Evolutionary conservation across 2,329 filamentous ascomycete species (phyloP).

Genomic region (Talaromyces sp.): DNA sequence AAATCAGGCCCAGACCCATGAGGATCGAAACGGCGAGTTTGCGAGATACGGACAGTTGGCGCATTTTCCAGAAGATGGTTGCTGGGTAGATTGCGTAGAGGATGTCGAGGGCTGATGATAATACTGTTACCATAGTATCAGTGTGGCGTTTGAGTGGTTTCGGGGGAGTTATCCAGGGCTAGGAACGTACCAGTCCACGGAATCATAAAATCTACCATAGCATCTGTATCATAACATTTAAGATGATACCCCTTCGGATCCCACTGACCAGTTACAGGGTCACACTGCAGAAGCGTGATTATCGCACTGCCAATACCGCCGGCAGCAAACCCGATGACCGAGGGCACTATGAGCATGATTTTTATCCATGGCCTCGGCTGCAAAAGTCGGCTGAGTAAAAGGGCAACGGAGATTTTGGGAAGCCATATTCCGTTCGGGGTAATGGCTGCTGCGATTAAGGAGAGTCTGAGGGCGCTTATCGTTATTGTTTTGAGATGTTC

Average conservation of each 20-base stretch:
- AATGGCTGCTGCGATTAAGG: background rate
- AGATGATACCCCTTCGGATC: slow-evolving; percentile 4
- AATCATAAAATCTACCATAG: background rate
- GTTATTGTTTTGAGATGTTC: background rate
- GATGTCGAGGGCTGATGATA: background rate
- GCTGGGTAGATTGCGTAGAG: slow-evolving; percentile 16
- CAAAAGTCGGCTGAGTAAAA: slow-evolving; percentile 5
- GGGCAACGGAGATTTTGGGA: slow-evolving; percentile 11
- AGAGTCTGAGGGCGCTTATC: background rate
- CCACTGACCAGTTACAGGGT: slow-evolving; percentile 12
- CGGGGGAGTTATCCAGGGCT: background rate
- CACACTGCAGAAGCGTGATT: slow-evolving; percentile 2
- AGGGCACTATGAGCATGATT: background rate
- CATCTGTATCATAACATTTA: slow-evolving; percentile 1
- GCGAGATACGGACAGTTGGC: background rate
- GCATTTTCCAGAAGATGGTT: slow-evolving; percentile 9
- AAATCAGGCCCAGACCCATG: slow-evolving; percentile 12
- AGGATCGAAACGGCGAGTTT: background rate
- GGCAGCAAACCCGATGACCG: background rate
- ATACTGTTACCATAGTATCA: background rate
- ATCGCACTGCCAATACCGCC: background rate
- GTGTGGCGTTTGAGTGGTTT: too few relatives aligned
- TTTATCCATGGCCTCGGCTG: background rate
- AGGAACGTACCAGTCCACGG: background rate
- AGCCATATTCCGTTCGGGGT: background rate